Evolutionary conservation across 768 basidiomycete species (phyloP), one percentile per base, ranked within the genome.

Genomic region (Phanerochaete carnosa): DNA sequence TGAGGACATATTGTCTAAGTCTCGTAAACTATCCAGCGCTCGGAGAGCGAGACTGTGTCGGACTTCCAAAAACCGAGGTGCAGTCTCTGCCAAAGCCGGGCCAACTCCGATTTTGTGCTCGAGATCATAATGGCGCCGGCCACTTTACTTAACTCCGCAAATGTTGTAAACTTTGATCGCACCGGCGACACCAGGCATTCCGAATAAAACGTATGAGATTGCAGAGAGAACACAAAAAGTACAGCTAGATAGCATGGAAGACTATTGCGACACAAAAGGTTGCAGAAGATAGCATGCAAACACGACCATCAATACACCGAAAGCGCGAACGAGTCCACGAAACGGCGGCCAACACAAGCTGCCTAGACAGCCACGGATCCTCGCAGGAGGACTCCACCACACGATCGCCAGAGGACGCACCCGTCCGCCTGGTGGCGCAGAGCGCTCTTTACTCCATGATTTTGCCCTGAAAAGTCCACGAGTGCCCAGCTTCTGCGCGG

Each of bases 401-500:
- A 32, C 39, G 11, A 45, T 35, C 9, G 43, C 59, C 52, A 55
- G 55, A 46, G 45, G 54, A 55, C 52, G 19, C 35, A 26, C 32
- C 22, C 28, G 39, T 13, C 43, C 49, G 25, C 26, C 55, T 55
- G 60, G 60, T 61, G 60, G 60, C 60, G 60, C 60, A 12, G 16
- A 19, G 60, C 60, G 60, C 60, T 61, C 60, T 61, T 61, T 29
- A 37, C 23, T 32, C 35, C 19, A 19, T n/a, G n/a, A 55, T 61
- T 61, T 61, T 50, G 50, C 51, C 59, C 60, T 55, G 52, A 61
- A n/a, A n/a, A n/a, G n/a, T n/a, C 52, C 49, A 35, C 35, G 49
- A 22, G n/a, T 9, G 5, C 26, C 22, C 35, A 5, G 26, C 37
- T 30, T 30, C 57, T 32, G 25, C 15, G 13, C 7, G 16, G 28